A percentile compares a stretch with the other conserved stretches of the same genome.
Evolutionary conservation across 2,329 filamentous ascomycete genomes (phyloP).

Genomic region (Aspergillus jensenii): DNA sequence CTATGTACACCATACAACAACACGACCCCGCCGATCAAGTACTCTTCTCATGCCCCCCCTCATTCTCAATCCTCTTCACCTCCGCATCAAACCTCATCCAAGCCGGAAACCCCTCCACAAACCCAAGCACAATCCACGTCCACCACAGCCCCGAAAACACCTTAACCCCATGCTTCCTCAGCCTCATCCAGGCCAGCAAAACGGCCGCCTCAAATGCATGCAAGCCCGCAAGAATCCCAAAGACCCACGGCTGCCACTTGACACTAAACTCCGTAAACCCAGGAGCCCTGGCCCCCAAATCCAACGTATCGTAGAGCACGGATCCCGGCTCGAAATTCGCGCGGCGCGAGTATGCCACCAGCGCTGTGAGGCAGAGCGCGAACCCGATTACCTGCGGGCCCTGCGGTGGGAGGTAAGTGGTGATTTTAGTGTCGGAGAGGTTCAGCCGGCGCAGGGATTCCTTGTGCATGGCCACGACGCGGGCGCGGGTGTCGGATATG

Average conservation of each 20-base stretch:
- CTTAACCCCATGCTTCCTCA: conserved; percentile 55
- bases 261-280: conserved; percentile 59
- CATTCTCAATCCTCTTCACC: conserved; percentile 41
- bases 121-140: conserved; percentile 52
- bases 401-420: conserved; percentile 52
- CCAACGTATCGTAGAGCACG: conserved; percentile 49
- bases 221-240: conserved; percentile 60
- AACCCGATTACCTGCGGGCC: conserved; percentile 58
- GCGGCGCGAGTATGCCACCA: conserved; percentile 51
- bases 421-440: conserved; percentile 57
- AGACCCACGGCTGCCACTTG: conserved; percentile 59
- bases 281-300: conserved; percentile 50
- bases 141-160: conserved; percentile 52
- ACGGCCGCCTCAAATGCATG: conserved; percentile 65
- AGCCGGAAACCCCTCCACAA: conserved; percentile 55
- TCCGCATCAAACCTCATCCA: conserved; percentile 48
- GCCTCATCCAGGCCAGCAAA: conserved; percentile 44
- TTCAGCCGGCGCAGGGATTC: conserved; percentile 61
- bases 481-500: conserved; percentile 66
- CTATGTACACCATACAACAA: not conserved
- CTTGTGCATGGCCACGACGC: conserved; percentile 72
- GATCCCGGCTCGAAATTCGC: conserved; percentile 56
- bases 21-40: not conserved
- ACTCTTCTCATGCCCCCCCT: conserved; percentile 29
- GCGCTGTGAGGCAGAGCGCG: conserved; percentile 55